Conservation (phyloP, 768 basidiomycete genomes). For the Leccinum rimulosum region DNA sequence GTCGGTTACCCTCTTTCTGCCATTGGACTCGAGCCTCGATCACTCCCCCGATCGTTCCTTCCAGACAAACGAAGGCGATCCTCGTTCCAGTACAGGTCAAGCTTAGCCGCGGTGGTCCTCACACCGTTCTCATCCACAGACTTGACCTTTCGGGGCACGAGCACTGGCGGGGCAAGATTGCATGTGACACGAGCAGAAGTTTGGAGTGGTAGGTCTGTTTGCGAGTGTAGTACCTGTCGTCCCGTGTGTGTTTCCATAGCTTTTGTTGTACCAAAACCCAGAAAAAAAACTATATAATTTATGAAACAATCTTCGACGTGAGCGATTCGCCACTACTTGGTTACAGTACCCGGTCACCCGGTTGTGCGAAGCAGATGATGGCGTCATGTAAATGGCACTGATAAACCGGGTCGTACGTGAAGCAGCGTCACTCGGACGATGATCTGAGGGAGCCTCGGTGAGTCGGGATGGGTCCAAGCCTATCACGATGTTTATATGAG, state of each 20-base stretch:
- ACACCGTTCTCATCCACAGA: not conserved
- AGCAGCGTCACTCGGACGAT: too few relatives aligned
- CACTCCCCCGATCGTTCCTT: not conserved
- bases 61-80: not conserved
- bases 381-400: too few relatives aligned
- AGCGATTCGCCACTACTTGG: too few relatives aligned
- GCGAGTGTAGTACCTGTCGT: slow-evolving; percentile 2
- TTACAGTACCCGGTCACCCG: too few relatives aligned
- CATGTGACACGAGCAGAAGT: slow-evolving; percentile 11
- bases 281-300: slow-evolving; percentile 8
- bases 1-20: not conserved
- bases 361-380: too few relatives aligned
- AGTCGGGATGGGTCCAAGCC: too few relatives aligned
- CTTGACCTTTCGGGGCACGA: not conserved
- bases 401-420: too few relatives aligned
- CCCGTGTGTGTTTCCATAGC: slow-evolving; percentile 1
- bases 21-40: not conserved
- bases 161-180: not conserved
- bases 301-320: not conserved
- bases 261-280: slow-evolving; percentile 12
- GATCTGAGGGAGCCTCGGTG: too few relatives aligned
- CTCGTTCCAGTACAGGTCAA: not conserved
- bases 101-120: not conserved
- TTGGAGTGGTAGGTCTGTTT: slow-evolving; percentile 10
- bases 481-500: too few relatives aligned